phyloP scores from a whole-genome alignment of 352 stramenopile species.

The Pythium grandisporangium region DNA sequence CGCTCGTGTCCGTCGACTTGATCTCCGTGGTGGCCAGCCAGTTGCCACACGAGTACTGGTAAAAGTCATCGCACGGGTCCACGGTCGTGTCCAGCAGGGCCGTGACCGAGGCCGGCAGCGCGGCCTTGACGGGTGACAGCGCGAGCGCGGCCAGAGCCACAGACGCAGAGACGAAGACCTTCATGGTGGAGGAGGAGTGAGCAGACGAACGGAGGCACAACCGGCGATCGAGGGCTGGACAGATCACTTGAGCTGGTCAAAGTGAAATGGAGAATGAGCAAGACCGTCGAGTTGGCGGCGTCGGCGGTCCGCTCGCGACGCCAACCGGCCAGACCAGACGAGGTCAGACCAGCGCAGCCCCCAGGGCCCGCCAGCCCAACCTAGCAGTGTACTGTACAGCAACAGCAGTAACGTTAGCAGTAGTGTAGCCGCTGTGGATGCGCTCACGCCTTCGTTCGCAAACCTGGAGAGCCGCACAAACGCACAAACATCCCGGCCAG shows the following conservation, averaged over 20 bases:
- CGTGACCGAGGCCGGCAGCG: slow-evolving; percentile 22
- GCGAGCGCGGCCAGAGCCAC: slow-evolving; percentile 7
- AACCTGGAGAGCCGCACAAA: too few species aligned
- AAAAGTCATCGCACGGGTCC: slow-evolving; percentile 66
- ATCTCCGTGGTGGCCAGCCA: slow-evolving; percentile 40
- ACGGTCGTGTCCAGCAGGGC: slow-evolving; percentile 29
- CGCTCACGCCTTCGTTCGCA: too few species aligned
- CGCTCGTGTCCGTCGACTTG: slow-evolving; percentile 4
- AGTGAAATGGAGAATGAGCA: slow-evolving; percentile 16
- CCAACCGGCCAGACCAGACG: too few species aligned
- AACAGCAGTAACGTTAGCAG: too few species aligned
- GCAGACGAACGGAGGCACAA: background rate
- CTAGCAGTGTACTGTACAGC: too few species aligned
- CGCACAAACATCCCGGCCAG: too few species aligned
- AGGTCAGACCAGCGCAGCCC: too few species aligned
- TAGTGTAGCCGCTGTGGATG: too few species aligned
- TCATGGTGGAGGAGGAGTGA: slow-evolving; percentile 5
- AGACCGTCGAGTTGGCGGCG: slow-evolving; percentile 13
- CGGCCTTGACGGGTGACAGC: slow-evolving; percentile 6
- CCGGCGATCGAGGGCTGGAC: slow-evolving; percentile 1
- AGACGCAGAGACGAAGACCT: slow-evolving; percentile 14
- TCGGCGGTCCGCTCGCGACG: too few species aligned
- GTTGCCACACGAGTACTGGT: slow-evolving; percentile 50
- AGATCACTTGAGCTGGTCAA: slow-evolving; percentile 13
- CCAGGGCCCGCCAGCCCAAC: too few species aligned